Base-by-base conservation (phyloP, 805 yeast genomes). In the Komagataella pseudopastoris region DNA sequence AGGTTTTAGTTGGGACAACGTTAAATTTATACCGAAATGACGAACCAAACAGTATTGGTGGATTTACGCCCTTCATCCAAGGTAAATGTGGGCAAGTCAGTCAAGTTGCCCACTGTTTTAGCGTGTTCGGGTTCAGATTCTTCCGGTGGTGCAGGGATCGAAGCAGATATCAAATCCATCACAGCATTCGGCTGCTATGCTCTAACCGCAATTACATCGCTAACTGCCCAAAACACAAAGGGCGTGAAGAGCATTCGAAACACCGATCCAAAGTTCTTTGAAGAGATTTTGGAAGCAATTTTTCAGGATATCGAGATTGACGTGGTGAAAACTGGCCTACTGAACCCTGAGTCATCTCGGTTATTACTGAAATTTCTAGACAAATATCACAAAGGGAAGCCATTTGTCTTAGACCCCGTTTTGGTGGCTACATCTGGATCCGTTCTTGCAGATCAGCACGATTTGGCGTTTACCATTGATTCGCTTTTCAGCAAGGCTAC, bases 81-180 rank as follows among this genome's bases (percentile, higher is more conserved):
- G 23, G 23, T 20, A 30, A 10, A 4, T 30, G 39, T 30, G 10
- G 39, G n/a, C 39, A 30, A 30, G 14, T 14, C 39, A 30, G 39
- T 30, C 39, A 45, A 36, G 18, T 45, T 72, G 22, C 70, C 72
- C 2, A 66, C 70, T 1, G 78, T 76, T 1, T 58, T 76, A 52
- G 70, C 77, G 0, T 67, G 76, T 47, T 88, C 89, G 2, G 96
- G 96, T 0, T 83, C 91, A 0, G 96, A 88, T 62, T 77, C 82
- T 46, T 83, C 93, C 3, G 96, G 96, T 3, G 96, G 96, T 6
- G 96, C 96, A 1, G 96, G 96, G 2, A 81, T 88, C 48, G 96
- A 88, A 63, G 96, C 96, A 0, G 96, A 88, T 63, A 61, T 88
- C 46, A 88, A 88, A 65, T 81, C 96, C 1, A 77, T 88, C 51